Base-by-base conservation (phyloP, 768 basidiomycete genomes). In the Naganishia antarctica region DNA sequence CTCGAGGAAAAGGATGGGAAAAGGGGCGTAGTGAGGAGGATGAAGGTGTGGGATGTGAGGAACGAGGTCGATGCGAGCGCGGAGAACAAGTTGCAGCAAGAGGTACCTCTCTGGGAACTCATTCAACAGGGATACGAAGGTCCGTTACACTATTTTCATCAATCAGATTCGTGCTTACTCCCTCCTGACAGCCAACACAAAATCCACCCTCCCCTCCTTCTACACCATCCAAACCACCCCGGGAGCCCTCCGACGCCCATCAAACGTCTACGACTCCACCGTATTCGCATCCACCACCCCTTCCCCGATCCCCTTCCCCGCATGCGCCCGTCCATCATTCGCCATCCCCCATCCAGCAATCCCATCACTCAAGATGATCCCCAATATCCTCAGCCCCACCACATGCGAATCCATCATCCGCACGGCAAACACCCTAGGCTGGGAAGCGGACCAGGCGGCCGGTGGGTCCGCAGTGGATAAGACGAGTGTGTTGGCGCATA, bases 371-470 rank as follows among this genome's bases (percentile, higher is more conserved):
- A 81, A 1, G 79, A 80, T 23, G 80, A 82, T 9, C 80, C 82
- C 81, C 60, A 81, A 82, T 65, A 80, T 83, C 13, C 78, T 84
- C 59, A 79, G 80, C 7, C 68, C 71, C 1, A 69, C 72, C 11
- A 83, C 83, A 67, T 84, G 83, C 63, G 66, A 77, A 18, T 71
- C 80, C 13, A 79, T 84, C 53, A 76, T 83, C n/a, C 70, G 73
- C 32, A 79, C 80, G 4, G 81, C 82, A 0, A 80, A 82, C 66
- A 73, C 78, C 0, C 78, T 83, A 4, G 83, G 83, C 0, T 78
- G 83, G 66, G 76, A 80, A n/a, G 80, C 80, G 34, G 83, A 84
- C 67, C 80, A 84, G 68, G 83, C 83, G 0, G 75, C 80, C 1
- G 80, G 78, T 3, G 83, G 82, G 8, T 80, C 79, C 1, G 83